Conservation (phyloP, 1,139 yeast species). For the Hanseniaspora uvarum region DNA sequence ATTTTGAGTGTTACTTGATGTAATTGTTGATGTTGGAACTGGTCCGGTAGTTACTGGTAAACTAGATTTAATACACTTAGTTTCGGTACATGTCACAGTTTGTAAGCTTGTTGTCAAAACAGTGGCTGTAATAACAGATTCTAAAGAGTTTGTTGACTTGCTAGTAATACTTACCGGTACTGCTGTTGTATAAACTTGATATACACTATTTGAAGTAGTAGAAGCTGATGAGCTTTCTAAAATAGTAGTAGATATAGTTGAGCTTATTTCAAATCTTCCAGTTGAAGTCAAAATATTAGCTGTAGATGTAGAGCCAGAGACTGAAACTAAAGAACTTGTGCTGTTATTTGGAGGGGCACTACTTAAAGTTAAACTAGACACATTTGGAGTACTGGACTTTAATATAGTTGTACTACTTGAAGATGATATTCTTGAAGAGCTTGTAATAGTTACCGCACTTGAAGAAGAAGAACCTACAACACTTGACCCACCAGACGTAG, state of each 20-base stretch:
- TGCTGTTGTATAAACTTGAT: not conserved
- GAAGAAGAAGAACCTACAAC: not conserved
- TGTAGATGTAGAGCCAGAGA: not conserved
- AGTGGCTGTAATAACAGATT: conserved; percentile 1
- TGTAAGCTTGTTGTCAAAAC: conserved; percentile 3
- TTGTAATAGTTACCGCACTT: not conserved
- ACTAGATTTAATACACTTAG: not conserved
- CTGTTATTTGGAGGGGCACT: not conserved
- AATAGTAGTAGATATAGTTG: not conserved
- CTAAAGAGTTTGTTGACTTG: not conserved
- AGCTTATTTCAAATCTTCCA: not conserved
- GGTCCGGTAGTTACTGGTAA: not conserved
- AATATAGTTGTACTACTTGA: not conserved
- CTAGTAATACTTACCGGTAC: not conserved
- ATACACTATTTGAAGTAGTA: not conserved
- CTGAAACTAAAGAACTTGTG: not conserved
- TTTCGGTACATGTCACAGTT: conserved; percentile 12
- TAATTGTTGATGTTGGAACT: not conserved
- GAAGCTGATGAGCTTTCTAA: not conserved
- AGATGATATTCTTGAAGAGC: no score
- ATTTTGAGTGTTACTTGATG: no score
- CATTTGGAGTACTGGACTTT: not conserved
- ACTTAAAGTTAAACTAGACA: not conserved
- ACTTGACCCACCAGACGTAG: not conserved
- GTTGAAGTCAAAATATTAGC: not conserved